These are phyloP conservation scores for Hortaea werneckii DNA, from an alignment of 2,329 filamentous ascomycete genomes.

Conservation along the genomic window DNA sequence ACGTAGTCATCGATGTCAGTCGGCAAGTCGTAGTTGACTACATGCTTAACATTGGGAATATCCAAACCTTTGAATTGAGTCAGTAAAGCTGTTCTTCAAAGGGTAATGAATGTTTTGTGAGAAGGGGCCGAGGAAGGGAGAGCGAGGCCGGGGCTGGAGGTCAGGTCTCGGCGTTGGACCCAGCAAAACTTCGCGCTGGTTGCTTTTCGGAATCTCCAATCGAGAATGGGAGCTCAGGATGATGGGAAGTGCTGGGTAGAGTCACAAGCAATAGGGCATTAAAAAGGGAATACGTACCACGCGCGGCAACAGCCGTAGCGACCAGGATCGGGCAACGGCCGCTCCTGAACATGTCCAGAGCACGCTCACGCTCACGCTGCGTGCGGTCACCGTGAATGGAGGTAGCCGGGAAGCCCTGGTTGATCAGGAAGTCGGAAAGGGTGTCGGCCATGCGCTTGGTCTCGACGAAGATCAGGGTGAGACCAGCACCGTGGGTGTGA, in stretches of 20 bases:
- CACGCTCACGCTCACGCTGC: conserved; percentile 96
- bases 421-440: conserved; percentile 94
- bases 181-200: too few species aligned
- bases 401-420: conserved; percentile 95
- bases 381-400: conserved; percentile 98
- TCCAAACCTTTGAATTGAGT: conserved; percentile 43
- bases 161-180: too few species aligned
- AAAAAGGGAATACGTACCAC: conserved; percentile 44
- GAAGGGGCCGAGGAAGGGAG: too few species aligned
- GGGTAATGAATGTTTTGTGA: too few species aligned
- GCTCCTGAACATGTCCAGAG: conserved; percentile 93
- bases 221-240: too few species aligned
- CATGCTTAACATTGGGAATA: conserved; percentile 93
- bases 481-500: conserved; percentile 78
- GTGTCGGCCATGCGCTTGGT: conserved; percentile 99
- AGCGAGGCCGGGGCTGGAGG: too few species aligned
- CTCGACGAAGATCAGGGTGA: conserved; percentile 97
- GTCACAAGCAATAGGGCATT: background rate
- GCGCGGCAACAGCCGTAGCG: conserved; percentile 88
- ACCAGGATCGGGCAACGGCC: conserved; percentile 93
- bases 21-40: conserved; percentile 98
- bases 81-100: too few species aligned
- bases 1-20: conserved; percentile 99
- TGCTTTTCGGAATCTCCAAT: too few species aligned
- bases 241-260: too few species aligned